These are phyloP conservation scores for Flaveria robusta DNA, from an alignment of 129 eudicot species.

Conservation along the genomic window DNA sequence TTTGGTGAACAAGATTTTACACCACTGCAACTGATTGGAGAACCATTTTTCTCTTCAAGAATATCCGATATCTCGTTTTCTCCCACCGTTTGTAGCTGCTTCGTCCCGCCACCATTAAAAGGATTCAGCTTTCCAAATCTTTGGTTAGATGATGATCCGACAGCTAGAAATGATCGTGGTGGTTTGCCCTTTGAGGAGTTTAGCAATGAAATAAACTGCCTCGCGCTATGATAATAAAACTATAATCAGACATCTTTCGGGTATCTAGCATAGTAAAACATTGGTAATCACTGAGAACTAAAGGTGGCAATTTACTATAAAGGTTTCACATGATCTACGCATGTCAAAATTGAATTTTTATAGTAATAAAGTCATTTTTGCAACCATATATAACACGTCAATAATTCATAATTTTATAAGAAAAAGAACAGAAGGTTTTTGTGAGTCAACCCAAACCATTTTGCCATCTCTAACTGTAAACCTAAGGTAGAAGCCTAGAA, in stretches of 20 bases:
- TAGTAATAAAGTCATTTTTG: constrained; percentile 28
- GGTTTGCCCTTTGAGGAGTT: constrained; percentile 74
- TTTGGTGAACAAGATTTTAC: constrained; percentile 81
- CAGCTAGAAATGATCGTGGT: constrained; percentile 57
- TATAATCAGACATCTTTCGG: constrained; percentile 36
- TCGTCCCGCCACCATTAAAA: constrained; percentile 43
- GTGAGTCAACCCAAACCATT: too few species aligned
- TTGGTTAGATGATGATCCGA: constrained; percentile 53
- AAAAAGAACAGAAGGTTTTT: not conserved
- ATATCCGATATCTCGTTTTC: constrained; percentile 70
- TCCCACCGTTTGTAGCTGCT: constrained; percentile 39
- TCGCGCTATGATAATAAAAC: not conserved
- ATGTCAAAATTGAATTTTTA: constrained; percentile 82
- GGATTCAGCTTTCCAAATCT: constrained; percentile 47
- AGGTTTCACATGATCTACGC: constrained; percentile 23
- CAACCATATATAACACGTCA: not conserved
- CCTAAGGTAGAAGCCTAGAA: not conserved
- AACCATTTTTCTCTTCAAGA: constrained; percentile 55
- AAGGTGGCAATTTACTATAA: not conserved
- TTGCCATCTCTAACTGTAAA: too few species aligned
- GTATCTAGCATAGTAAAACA: not conserved
- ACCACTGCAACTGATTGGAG: constrained; percentile 55
- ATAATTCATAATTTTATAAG: not conserved
- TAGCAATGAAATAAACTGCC: constrained; percentile 42
- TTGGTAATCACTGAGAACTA: not conserved